Percentiles rank a stretch among this genome's conserved stretches.
These are phyloP conservation scores for Pittosporum tobira DNA, from an alignment of 129 eudicot genomes.

Conservation along the genomic window DNA sequence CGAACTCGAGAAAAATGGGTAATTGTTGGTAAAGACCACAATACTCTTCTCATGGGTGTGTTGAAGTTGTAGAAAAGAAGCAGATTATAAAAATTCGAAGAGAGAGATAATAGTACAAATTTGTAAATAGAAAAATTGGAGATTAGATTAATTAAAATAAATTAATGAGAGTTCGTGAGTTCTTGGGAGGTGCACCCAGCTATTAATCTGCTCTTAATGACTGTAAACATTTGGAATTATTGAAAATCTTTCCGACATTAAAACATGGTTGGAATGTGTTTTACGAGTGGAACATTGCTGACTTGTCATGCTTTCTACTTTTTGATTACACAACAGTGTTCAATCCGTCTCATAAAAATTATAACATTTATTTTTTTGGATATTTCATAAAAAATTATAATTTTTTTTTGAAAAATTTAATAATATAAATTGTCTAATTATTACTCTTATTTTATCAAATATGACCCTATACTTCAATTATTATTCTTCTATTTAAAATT, in stretches of 20 bases:
- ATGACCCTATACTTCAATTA: too few species aligned
- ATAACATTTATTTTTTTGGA: too few species aligned
- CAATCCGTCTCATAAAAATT: too few species aligned
- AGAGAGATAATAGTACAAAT: neutral
- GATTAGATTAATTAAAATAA: slow-evolving; percentile 7
- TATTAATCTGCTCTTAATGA: slow-evolving; percentile 22
- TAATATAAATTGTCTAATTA: too few species aligned
- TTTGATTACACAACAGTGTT: neutral
- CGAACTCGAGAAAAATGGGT: too few species aligned
- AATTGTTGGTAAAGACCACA: too few species aligned
- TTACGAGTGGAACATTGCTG: slow-evolving; percentile 18
- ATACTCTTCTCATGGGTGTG: too few species aligned
- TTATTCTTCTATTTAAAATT: too few species aligned
- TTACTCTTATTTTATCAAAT: too few species aligned
- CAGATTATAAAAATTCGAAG: neutral
- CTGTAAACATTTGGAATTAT: slow-evolving; percentile 37
- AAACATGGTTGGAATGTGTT: slow-evolving; percentile 69
- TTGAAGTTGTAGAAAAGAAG: neutral
- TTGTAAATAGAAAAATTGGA: neutral
- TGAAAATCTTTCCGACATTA: slow-evolving; percentile 39
- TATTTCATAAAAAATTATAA: too few species aligned
- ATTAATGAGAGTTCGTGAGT: slow-evolving; percentile 39
- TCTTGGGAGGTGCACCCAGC: slow-evolving; percentile 33
- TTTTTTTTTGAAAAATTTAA: too few species aligned
- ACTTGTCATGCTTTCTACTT: slow-evolving; percentile 28